Conservation (phyloP, 441 rosid species). For the Gossypium davidsonii region DNA sequence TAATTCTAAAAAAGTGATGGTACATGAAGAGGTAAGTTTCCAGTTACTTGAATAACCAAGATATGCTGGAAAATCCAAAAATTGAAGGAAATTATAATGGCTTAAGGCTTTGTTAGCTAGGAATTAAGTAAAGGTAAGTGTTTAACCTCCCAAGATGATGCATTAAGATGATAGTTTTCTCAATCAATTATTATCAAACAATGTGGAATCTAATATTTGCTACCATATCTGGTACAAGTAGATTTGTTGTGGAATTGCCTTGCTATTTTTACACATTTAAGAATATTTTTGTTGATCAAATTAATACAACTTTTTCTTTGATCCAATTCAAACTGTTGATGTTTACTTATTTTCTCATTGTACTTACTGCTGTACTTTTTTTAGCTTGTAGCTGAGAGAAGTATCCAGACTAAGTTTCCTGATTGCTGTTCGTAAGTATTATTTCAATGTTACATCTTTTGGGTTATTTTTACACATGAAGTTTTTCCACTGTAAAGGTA, state of each 20-base stretch:
- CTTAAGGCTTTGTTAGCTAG: neutral
- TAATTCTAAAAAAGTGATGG: neutral
- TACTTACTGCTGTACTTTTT: conserved; percentile 28
- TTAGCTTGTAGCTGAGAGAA: conserved; percentile 69
- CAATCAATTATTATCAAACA: neutral
- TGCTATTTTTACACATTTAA: neutral
- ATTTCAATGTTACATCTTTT: conserved; percentile 12
- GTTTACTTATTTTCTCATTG: neutral
- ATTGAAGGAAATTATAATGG: neutral
- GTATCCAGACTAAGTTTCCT: conserved; percentile 62
- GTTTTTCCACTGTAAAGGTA: neutral
- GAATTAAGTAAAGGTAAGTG: neutral
- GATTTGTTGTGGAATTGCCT: neutral
- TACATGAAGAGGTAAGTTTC: neutral
- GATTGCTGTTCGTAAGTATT: conserved; percentile 59
- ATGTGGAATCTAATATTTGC: neutral
- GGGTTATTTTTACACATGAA: conserved; percentile 14
- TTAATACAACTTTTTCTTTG: neutral
- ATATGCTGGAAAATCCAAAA: neutral
- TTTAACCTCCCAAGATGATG: neutral
- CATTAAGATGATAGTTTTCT: neutral
- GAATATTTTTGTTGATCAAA: neutral
- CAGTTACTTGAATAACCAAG: neutral
- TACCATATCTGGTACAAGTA: neutral
- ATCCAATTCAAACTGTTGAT: neutral